Evolutionary conservation across 495 filamentous ascomycete genomes (phyloP).

Genomic region (Staphylotrichum longicolle): DNA sequence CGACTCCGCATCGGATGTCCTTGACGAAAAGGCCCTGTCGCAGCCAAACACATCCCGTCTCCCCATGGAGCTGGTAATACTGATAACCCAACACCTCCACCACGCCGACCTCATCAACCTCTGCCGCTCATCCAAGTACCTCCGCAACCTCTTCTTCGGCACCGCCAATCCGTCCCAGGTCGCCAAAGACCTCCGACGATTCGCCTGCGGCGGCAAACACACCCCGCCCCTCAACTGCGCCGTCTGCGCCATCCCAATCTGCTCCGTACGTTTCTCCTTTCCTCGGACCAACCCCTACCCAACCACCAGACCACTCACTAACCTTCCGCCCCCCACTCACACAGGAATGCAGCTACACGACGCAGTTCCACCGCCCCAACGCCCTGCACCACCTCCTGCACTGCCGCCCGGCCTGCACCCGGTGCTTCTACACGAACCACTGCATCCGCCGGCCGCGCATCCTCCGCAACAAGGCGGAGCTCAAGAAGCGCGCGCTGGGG

Average conservation of each 20-base stretch:
- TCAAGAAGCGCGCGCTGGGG: not conserved
- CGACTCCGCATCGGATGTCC: no score
- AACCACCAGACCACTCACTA: not conserved
- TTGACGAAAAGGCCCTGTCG: not conserved
- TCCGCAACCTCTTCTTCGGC: not conserved
- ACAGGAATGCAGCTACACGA: not conserved
- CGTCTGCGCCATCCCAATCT: constrained; percentile 10
- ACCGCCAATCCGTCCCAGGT: not conserved
- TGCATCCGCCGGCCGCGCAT: not conserved
- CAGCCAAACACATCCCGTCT: not conserved
- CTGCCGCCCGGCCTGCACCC: not conserved
- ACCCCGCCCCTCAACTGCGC: not conserved
- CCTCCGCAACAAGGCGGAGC: not conserved
- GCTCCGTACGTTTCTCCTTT: not conserved
- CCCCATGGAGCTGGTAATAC: constrained; percentile 8
- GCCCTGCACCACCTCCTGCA: not conserved
- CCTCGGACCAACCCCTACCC: not conserved
- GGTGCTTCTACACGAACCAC: constrained; percentile 10
- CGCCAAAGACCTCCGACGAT: not conserved
- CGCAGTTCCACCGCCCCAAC: not conserved
- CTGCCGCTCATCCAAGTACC: not conserved
- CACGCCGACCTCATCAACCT: constrained; percentile 6
- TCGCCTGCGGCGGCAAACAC: not conserved
- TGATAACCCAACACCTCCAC: constrained; percentile 4
- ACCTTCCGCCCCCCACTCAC: not conserved